phyloP scores from a whole-genome alignment of 495 filamentous ascomycete species.

The Annulohypoxylon stygium region DNA sequence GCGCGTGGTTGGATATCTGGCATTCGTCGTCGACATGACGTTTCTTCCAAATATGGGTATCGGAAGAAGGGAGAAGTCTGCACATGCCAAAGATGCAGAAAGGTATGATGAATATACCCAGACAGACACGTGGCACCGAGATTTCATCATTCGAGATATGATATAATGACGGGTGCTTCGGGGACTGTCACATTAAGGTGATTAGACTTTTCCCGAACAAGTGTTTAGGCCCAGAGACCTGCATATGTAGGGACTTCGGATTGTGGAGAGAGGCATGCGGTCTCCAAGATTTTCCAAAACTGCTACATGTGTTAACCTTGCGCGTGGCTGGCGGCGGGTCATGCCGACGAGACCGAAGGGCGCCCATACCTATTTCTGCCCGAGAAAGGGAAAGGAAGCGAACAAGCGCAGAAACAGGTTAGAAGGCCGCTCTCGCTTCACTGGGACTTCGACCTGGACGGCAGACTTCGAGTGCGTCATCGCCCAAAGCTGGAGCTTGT shows the following conservation, averaged over 20 bases:
- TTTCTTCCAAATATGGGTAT: not conserved
- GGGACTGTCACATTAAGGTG: not conserved
- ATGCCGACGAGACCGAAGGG: not conserved
- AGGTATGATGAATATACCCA: not conserved
- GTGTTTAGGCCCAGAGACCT: not conserved
- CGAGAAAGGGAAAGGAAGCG: not conserved
- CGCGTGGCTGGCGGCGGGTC: not conserved
- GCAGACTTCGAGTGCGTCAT: conserved; percentile 47
- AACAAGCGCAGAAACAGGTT: not conserved
- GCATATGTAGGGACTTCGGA: conserved; percentile 15
- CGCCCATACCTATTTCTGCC: conserved; percentile 7
- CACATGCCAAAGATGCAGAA: conserved; percentile 7
- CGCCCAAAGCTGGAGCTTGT: conserved; percentile 52
- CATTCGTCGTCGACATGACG: not conserved
- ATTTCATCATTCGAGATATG: conserved; percentile 3
- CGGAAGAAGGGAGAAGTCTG: not conserved
- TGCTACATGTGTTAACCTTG: conserved; percentile 6
- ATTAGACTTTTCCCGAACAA: conserved; percentile 16
- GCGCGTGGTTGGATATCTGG: not conserved
- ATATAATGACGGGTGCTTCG: conserved; percentile 3
- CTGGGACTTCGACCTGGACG: not conserved
- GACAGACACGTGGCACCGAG: conserved; percentile 12
- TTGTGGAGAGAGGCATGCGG: not conserved
- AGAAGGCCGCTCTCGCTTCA: not conserved
- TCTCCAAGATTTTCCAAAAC: not conserved